A percentile compares a stretch with the other conserved stretches of the same genome.
Evolutionary conservation across 2,329 filamentous ascomycete genomes (phyloP).

Genomic region (Claviceps maximensis): DNA sequence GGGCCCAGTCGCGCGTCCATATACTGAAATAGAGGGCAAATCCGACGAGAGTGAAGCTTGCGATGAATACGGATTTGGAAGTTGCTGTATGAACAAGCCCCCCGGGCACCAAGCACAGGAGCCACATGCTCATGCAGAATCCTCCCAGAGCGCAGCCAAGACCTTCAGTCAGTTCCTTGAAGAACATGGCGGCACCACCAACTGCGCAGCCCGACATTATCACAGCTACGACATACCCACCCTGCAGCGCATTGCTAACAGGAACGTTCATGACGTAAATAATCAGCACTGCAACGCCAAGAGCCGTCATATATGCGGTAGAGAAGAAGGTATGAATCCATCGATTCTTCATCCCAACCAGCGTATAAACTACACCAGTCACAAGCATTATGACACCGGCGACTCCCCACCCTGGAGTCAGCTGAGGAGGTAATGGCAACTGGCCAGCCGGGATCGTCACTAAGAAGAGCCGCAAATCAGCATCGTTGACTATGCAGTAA

Average conservation of each 20-base stretch:
- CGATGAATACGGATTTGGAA: conserved; percentile 63
- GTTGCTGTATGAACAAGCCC: conserved; percentile 53
- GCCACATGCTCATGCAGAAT: conserved; percentile 82
- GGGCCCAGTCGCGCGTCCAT: conserved; percentile 62
- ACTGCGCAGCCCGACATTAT: conserved; percentile 60
- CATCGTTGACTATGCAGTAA: not conserved
- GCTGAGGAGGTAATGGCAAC: conserved; percentile 57
- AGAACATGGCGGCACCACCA: conserved; percentile 62
- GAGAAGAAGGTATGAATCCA: conserved; percentile 74
- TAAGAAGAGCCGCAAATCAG: conserved; percentile 12
- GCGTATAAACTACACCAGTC: conserved; percentile 54
- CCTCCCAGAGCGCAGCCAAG: conserved; percentile 80
- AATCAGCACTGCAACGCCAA: conserved; percentile 71
- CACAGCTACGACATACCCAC: conserved; percentile 71
- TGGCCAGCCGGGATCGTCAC: conserved; percentile 34
- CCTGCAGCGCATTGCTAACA: conserved; percentile 62
- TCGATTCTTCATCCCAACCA: conserved; percentile 73
- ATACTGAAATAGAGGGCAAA: conserved; percentile 70
- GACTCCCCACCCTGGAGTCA: conserved; percentile 74
- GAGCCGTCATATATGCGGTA: conserved; percentile 54
- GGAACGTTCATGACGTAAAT: conserved; percentile 79
- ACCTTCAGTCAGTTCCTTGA: conserved; percentile 67
- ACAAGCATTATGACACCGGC: conserved; percentile 64
- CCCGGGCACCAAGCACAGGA: conserved; percentile 63
- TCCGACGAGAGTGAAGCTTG: conserved; percentile 50